Evolutionary conservation across 306 rosid genomes (phyloP).

Genomic region (Quercus variabilis): DNA sequence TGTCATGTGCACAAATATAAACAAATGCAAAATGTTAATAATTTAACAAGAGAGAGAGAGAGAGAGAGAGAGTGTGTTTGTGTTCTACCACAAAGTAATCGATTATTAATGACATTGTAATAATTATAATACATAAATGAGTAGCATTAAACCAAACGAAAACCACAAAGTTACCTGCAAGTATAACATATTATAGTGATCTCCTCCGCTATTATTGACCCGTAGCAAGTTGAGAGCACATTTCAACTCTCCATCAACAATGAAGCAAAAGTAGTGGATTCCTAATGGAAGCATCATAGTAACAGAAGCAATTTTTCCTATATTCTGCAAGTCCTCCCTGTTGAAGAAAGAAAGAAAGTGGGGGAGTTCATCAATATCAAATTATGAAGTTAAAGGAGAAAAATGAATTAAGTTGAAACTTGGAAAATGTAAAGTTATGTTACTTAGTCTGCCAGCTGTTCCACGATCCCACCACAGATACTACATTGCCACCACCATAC

Average conservation of each 20-base stretch:
- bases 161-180: conserved; percentile 56
- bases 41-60: neutral
- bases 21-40: neutral
- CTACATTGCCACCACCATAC: too few species aligned
- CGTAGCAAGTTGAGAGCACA: conserved; percentile 75
- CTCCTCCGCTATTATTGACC: conserved; percentile 40
- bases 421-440: too few species aligned
- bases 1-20: conserved; percentile 9
- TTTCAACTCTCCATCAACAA: conserved; percentile 65
- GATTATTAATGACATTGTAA: neutral
- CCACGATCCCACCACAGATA: too few species aligned
- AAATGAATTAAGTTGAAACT: conserved; percentile 6
- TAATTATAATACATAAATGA: neutral
- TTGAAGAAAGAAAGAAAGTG: conserved; percentile 3
- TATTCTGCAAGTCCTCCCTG: conserved; percentile 63
- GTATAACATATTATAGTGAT: conserved; percentile 68
- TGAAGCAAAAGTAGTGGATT: conserved; percentile 68
- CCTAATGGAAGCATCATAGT: conserved; percentile 58
- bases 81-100: neutral
- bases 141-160: neutral
- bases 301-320: conserved; percentile 34
- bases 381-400: neutral
- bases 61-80: too few species aligned
- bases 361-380: conserved; percentile 21
- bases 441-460: too few species aligned